Evolutionary conservation across 2,329 filamentous ascomycete species (phyloP).

Genomic region (Fusarium nanum): DNA sequence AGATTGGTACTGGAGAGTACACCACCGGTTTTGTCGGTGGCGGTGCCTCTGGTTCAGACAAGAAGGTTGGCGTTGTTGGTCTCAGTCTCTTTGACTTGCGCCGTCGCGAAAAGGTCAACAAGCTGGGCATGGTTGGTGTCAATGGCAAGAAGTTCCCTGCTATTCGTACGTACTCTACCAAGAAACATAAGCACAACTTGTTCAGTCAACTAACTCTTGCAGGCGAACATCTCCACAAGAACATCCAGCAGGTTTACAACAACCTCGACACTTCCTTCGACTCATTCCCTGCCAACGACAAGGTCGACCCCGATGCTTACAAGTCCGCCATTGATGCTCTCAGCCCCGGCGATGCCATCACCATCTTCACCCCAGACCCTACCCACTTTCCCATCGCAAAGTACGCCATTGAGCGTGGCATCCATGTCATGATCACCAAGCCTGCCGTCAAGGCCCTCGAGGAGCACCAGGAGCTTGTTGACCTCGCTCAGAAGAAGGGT

Average conservation of each 20-base stretch:
- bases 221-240: conserved; percentile 87
- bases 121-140: conserved; percentile 89
- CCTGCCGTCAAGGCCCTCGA: conserved; percentile 87
- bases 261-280: conserved; percentile 86
- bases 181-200: neutral
- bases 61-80: conserved; percentile 94
- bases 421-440: conserved; percentile 95
- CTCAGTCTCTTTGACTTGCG: conserved; percentile 90
- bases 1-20: conserved; percentile 95
- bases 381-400: conserved; percentile 93
- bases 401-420: conserved; percentile 87
- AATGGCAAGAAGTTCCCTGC: conserved; percentile 91
- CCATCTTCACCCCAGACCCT: conserved; percentile 94
- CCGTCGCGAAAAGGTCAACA: conserved; percentile 86
- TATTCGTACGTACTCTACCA: conserved; percentile 72
- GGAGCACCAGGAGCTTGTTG: conserved; percentile 82
- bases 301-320: conserved; percentile 82
- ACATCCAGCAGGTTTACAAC: conserved; percentile 91
- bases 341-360: conserved; percentile 85
- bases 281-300: conserved; percentile 81
- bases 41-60: conserved; percentile 87
- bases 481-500: conserved; percentile 75
- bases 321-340: conserved; percentile 89
- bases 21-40: conserved; percentile 93
- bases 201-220: conserved; percentile 25